phyloP scores from a whole-genome alignment of 1,284 basidiomycete species.

The Grifola frondosa region DNA sequence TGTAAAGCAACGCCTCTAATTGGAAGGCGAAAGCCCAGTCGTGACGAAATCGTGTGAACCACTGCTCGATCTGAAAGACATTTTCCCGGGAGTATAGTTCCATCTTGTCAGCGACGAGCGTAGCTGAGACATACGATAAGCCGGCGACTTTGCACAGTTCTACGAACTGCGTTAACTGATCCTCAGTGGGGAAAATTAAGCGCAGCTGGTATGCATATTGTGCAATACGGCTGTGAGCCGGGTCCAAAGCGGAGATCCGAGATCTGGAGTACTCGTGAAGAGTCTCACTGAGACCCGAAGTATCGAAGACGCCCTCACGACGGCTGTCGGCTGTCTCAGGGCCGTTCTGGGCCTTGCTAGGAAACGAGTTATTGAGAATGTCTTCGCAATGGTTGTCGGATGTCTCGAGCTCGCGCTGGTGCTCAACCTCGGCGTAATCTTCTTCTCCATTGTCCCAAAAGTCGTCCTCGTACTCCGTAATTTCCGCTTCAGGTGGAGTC shows the following conservation, averaged over 20 bases:
- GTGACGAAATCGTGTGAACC: constrained; percentile 35
- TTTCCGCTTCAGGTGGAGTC: too few species aligned
- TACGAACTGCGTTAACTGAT: constrained; percentile 35
- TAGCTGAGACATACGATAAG: constrained; percentile 29
- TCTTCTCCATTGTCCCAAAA: too few species aligned
- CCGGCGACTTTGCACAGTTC: constrained; percentile 47
- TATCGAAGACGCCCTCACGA: too few species aligned
- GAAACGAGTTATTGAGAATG: too few species aligned
- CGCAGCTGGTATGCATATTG: neutral
- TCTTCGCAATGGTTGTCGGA: too few species aligned
- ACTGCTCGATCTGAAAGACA: constrained; percentile 41
- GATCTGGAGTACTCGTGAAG: constrained; percentile 56
- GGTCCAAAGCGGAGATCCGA: constrained; percentile 30
- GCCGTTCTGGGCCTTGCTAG: too few species aligned
- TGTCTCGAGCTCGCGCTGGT: too few species aligned
- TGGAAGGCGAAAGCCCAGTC: constrained; percentile 65
- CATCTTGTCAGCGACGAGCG: constrained; percentile 41
- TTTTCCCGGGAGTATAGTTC: constrained; percentile 46
- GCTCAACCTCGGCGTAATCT: too few species aligned
- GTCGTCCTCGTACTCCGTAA: too few species aligned
- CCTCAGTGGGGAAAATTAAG: neutral
- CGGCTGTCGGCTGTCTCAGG: too few species aligned
- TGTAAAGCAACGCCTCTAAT: constrained; percentile 57
- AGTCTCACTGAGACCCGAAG: constrained; percentile 5
- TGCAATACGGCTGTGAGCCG: neutral